A percentile compares a stretch with the other conserved stretches of the same genome.
These are phyloP conservation scores for Kwoniella newhampshirensis DNA, from an alignment of 768 basidiomycete species.

Conservation along the genomic window DNA sequence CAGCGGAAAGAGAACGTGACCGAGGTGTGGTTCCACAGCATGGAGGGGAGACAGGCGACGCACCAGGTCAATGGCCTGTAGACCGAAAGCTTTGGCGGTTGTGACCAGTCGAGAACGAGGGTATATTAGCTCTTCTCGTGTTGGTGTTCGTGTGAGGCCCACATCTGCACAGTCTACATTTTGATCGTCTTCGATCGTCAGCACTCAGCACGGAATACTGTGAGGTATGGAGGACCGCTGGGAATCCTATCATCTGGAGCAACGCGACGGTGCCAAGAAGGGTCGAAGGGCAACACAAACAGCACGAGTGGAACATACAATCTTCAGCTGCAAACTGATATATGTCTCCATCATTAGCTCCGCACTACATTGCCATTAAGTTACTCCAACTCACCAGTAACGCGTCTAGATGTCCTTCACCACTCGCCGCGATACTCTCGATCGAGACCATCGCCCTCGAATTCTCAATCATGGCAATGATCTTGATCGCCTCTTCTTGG, in stretches of 20 bases:
- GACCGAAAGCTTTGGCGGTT: slow-evolving; percentile 75
- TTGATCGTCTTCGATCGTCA: neutral
- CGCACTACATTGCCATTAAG: too few species aligned
- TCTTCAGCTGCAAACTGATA: slow-evolving; percentile 90
- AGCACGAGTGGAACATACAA: slow-evolving; percentile 58
- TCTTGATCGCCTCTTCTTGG: slow-evolving; percentile 55
- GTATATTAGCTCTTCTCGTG: slow-evolving; percentile 74
- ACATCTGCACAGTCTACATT: slow-evolving; percentile 81
- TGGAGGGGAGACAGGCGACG: slow-evolving; percentile 4
- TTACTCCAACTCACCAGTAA: slow-evolving; percentile 61
- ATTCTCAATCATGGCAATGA: slow-evolving; percentile 84
- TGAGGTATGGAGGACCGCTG: too few species aligned
- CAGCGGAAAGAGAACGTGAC: neutral
- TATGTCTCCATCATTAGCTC: too few species aligned
- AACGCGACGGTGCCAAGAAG: too few species aligned
- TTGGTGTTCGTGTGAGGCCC: slow-evolving; percentile 70
- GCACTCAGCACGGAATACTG: too few species aligned
- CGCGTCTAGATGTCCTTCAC: slow-evolving; percentile 62
- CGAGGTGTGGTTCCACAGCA: neutral
- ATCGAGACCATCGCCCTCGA: slow-evolving; percentile 69
- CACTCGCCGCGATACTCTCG: slow-evolving; percentile 70
- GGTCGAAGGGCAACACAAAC: neutral
- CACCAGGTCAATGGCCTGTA: slow-evolving; percentile 90
- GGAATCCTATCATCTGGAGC: too few species aligned
- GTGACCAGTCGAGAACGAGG: slow-evolving; percentile 79